Evolutionary conservation across 208 protist genomes (phyloP), one percentile per base, ranked within the genome.

Genomic region (Trypanosoma grayi): DNA sequence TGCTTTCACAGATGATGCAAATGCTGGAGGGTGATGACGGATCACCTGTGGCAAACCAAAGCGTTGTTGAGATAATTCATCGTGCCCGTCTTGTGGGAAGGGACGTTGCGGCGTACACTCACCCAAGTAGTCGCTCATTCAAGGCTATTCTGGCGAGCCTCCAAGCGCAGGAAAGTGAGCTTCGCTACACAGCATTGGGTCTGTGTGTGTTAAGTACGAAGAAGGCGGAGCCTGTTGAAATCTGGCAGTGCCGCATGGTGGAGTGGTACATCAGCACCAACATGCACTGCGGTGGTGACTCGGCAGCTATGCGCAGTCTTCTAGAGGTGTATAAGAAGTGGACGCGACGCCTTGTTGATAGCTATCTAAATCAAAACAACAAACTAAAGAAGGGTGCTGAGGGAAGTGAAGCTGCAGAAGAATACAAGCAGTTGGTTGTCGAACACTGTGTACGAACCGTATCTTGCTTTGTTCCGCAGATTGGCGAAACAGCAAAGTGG

Each of bases 271-370:
- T 92, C 10, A 66, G 76, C 8, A 66, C 84, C 14, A 90, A 96
- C 61, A 82, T 93, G 78, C 77, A 92, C 45, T 79, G 79, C 18
- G 90, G 86, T 40, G 86, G 86, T 9, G 87, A 96, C 61, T 86
- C 77, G 33, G 84, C 79, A 4, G 84, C 85, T 6, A 75, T 81
- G 44, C 83, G 85, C 22, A 66, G 64, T 39, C 64, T 96, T 24
- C 52, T 86, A 30, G 79, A 87, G 56, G 64, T 70, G 40, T 54
- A 83, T 37, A 80, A 77, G 50, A 91, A 92, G 66, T 95, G 90
- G 90, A 57, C 73, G 4, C 66, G 66, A 27, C 80, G 87, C 7
- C 51, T 93, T 36, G 16, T 40, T n/a, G 78, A 85, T 58, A 85
- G 62, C 46, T 77, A 60, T 51, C 37, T 34, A 28, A 60, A 52